A percentile compares a stretch with the other conserved stretches of the same genome.
Evolutionary conservation across 225 moss, liverwort and hornwort species (phyloP).

Genomic region (Marchantia polymorpha): DNA sequence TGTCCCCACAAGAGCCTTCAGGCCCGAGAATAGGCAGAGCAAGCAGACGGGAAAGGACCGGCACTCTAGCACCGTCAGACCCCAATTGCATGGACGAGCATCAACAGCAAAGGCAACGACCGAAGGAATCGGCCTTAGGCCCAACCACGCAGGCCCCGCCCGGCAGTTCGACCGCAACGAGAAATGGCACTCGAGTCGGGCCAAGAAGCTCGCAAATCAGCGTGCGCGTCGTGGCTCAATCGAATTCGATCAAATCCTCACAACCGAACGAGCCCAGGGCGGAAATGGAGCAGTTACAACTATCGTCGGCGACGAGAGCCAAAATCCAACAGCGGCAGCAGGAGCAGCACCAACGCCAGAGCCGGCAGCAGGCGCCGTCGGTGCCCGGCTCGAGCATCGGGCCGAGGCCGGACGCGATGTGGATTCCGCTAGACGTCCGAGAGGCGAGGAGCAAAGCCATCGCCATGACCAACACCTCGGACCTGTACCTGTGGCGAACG

Average conservation of each 20-base stretch:
- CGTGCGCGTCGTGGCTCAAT: constrained; percentile 14
- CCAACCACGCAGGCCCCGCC: too few relatives aligned
- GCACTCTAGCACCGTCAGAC: not conserved
- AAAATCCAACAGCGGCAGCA: not conserved
- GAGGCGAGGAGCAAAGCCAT: constrained; percentile 10
- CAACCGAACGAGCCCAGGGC: not conserved
- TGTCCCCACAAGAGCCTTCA: not conserved
- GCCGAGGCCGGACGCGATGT: not conserved
- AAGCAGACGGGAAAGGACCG: not conserved
- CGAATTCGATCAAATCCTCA: not conserved
- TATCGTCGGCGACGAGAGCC: constrained; percentile 5
- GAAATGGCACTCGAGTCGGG: constrained; percentile 10
- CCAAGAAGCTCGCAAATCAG: constrained; percentile 5
- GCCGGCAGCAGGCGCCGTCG: not conserved
- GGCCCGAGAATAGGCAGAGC: not conserved
- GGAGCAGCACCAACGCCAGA: not conserved
- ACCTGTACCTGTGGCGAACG: constrained; percentile 30
- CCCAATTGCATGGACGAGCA: not conserved
- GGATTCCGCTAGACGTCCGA: constrained; percentile 10
- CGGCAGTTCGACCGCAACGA: not conserved
- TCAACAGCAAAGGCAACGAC: not conserved
- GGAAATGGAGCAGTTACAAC: constrained; percentile 20
- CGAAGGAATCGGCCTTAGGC: not conserved
- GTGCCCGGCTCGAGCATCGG: not conserved
- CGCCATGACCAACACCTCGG: constrained; percentile 4